These are phyloP conservation scores for Leccinum boreale DNA, from an alignment of 768 basidiomycete species.

Conservation along the genomic window DNA sequence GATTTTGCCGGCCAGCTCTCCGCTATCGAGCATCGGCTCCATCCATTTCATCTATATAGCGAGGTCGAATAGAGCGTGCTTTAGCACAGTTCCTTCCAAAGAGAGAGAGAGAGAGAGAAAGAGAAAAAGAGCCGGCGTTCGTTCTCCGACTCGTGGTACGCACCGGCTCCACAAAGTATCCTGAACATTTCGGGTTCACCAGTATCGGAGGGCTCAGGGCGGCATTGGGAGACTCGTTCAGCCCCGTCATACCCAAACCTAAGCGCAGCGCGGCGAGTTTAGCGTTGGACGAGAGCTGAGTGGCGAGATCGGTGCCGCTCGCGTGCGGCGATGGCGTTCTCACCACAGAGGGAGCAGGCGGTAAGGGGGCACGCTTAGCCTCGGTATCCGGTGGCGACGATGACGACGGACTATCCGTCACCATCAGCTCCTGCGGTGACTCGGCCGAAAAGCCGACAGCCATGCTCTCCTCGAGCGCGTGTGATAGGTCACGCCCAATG, in stretches of 20 bases:
- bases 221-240: constrained; percentile 14
- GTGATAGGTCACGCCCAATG: constrained; percentile 29
- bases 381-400: background rate
- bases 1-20: constrained; percentile 84
- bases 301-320: constrained; percentile 38
- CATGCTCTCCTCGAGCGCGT: constrained; percentile 28
- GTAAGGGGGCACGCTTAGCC: constrained; percentile 5
- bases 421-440: background rate
- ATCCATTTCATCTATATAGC: constrained; percentile 87
- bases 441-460: background rate
- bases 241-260: constrained; percentile 27
- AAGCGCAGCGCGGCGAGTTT: constrained; percentile 48
- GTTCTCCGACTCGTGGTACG: background rate
- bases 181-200: constrained; percentile 82
- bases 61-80: background rate
- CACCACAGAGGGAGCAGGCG: background rate
- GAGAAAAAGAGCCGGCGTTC: background rate
- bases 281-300: constrained; percentile 44
- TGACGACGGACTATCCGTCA: background rate
- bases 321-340: background rate
- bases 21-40: constrained; percentile 74
- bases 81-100: background rate
- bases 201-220: constrained; percentile 60
- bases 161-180: constrained; percentile 93
- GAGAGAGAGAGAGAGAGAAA: background rate